Evolutionary conservation across 1,139 yeast species (phyloP), one percentile per base, ranked within the genome.

Genomic region (Suhomyces anneliseae): DNA sequence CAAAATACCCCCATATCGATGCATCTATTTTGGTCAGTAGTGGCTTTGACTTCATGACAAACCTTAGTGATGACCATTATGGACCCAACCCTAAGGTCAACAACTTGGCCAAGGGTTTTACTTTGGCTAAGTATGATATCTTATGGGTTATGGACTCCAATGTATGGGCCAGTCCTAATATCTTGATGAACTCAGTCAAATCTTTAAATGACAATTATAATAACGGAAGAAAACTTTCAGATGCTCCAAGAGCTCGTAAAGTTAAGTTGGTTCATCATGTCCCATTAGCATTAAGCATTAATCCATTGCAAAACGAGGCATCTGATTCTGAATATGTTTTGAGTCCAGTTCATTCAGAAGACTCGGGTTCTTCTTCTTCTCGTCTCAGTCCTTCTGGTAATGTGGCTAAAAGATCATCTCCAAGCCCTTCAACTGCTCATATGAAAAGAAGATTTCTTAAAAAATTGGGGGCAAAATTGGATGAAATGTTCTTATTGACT

Each of bases 61-160:
- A 43, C 40, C 19, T 34, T 31, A 60, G 68, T 35, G 64, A 65
- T 34, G 82, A 77, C 46, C 77, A 78, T 55, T 85, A 72, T 57
- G 97, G 96, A 1, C 95, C 96, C 2, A 90, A 90, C 59, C 97
- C 97, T 9, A 90, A 90, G 65, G 88, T 90, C 47, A 89, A 89
- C 66, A 90, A 90, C 64, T 71, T 90, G 42, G 82, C 92, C 15
- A 87, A 87, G 62, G 96, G 96, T 4, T 88, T 85, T 60, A 62
- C 69, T 39, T 65, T 66, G 2, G 92, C 96, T 11, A 79, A 81
- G 56, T 72, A 81, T 63, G 96, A 90, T 60, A 78, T 87, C 32
- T 57, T 90, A 11, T 90, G 97, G 97, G 81, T 89, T n/a, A 75
- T 88, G 70, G 97, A 90, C 64, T 83, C 93, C 38, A 90, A 90